Percentiles rank a stretch among this genome's conserved stretches.
Evolutionary conservation across 2,329 filamentous ascomycete species (phyloP).

Genomic region (Arthrocladium fulminans): DNA sequence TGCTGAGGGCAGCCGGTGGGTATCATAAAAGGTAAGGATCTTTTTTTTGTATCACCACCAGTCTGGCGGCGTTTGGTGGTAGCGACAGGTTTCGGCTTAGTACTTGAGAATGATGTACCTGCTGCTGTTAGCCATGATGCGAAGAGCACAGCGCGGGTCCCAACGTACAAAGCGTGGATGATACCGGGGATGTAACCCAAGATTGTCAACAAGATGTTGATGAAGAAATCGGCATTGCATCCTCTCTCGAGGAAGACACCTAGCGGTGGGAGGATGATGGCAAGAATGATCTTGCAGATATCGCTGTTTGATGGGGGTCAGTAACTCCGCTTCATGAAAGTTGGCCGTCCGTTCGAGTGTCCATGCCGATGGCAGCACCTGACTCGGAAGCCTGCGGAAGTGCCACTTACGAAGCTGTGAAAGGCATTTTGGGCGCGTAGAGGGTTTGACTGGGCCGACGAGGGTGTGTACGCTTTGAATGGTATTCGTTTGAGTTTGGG

Average conservation of each 20-base stretch:
- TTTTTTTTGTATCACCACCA: too few species aligned
- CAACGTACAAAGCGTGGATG: slow-evolving; percentile 77
- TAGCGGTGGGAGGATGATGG: slow-evolving; percentile 78
- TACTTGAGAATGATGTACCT: slow-evolving; percentile 86
- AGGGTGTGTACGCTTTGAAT: neutral
- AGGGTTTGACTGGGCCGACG: neutral
- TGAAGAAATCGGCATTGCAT: slow-evolving; percentile 76
- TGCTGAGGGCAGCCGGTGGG: too few species aligned
- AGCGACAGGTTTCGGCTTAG: too few species aligned
- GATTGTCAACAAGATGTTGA: slow-evolving; percentile 84
- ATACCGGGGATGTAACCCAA: slow-evolving; percentile 72
- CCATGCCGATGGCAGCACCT: neutral
- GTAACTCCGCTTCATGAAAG: neutral
- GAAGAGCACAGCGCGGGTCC: neutral
- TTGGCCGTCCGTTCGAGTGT: neutral
- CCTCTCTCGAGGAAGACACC: slow-evolving; percentile 93
- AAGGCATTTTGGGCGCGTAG: slow-evolving; percentile 37
- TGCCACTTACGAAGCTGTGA: slow-evolving; percentile 41
- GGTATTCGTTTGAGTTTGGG: neutral
- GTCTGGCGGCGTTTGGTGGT: too few species aligned
- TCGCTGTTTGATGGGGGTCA: slow-evolving; percentile 1
- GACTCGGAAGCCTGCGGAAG: slow-evolving; percentile 14
- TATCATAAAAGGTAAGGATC: neutral
- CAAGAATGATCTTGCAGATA: slow-evolving; percentile 73
- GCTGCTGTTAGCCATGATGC: slow-evolving; percentile 20